These are phyloP conservation scores for Pyricularia grisea DNA, from an alignment of 2,329 filamentous ascomycete genomes.

Conservation along the genomic window DNA sequence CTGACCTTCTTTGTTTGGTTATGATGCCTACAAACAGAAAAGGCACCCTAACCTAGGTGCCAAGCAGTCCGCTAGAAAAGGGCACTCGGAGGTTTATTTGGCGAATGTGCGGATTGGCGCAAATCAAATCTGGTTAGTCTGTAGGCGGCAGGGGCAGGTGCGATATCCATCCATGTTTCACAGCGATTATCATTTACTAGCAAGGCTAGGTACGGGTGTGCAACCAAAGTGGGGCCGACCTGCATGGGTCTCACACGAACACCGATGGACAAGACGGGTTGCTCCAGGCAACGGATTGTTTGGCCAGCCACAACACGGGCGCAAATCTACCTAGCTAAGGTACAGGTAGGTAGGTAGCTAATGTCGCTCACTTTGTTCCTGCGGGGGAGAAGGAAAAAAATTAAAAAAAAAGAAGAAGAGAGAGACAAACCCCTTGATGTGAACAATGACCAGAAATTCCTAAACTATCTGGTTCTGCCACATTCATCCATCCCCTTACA, in stretches of 20 bases:
- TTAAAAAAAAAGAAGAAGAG: too few species aligned
- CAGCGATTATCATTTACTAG: background rate
- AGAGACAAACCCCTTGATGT: background rate
- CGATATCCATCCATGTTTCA: background rate
- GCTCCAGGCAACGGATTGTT: slow-evolving; percentile 1
- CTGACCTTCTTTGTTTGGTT: background rate
- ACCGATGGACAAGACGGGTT: background rate
- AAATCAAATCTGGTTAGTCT: background rate
- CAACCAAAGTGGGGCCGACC: background rate
- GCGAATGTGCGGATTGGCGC: background rate
- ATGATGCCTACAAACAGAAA: background rate
- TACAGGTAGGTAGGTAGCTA: background rate
- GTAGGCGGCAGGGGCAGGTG: background rate
- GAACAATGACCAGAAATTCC: background rate
- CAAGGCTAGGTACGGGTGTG: background rate
- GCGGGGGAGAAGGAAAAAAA: background rate
- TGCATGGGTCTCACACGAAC: background rate
- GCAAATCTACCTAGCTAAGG: background rate
- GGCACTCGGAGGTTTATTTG: background rate
- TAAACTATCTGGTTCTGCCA: background rate
- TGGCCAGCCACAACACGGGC: background rate
- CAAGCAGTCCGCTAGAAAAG: background rate
- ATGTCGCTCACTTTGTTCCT: background rate
- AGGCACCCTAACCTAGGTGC: background rate
- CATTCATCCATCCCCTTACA: background rate